A percentile compares a stretch with the other conserved stretches of the same genome.
Conservation (phyloP, 495 filamentous ascomycete genomes). For the Acidomyces sp. region DNA sequence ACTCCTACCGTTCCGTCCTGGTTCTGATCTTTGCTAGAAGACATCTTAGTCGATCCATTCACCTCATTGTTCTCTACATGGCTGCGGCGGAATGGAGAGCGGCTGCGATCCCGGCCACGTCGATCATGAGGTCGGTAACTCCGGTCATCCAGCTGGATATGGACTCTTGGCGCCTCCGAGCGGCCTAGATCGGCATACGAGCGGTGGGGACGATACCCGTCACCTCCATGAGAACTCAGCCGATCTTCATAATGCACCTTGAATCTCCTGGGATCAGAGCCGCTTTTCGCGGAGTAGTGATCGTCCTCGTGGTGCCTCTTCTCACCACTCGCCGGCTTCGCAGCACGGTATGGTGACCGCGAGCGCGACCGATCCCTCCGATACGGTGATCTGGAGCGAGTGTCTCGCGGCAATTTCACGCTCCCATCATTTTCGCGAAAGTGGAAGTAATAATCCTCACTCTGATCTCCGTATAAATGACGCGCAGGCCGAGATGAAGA, state of each 20-base stretch:
- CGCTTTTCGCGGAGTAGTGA: constrained; percentile 27
- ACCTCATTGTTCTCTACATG: too few relatives aligned
- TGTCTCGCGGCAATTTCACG: constrained; percentile 4
- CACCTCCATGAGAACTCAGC: constrained; percentile 26
- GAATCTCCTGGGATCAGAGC: constrained; percentile 43
- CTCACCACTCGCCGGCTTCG: constrained; percentile 35
- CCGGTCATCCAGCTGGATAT: constrained; percentile 42
- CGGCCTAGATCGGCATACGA: constrained; percentile 58
- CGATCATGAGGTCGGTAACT: constrained; percentile 21
- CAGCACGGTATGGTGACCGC: constrained; percentile 29
- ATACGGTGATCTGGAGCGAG: constrained; percentile 18
- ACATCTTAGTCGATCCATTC: too few relatives aligned
- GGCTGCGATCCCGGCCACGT: constrained; percentile 44
- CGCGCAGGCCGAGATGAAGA: constrained; percentile 39
- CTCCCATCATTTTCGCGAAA: constrained; percentile 24
- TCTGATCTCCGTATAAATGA: constrained; percentile 15
- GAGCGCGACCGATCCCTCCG: constrained; percentile 21
- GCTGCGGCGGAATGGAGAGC: constrained; percentile 37
- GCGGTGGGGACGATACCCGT: constrained; percentile 34
- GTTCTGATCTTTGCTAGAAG: too few relatives aligned
- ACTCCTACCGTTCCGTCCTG: too few relatives aligned
- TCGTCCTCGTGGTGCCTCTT: constrained; percentile 61
- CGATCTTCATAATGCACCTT: constrained; percentile 48
- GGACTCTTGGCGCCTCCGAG: constrained; percentile 35
- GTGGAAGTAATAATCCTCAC: constrained; percentile 18